These are phyloP conservation scores for Rhodotorula toruloides DNA, from an alignment of 768 basidiomycete genomes.

Conservation along the genomic window DNA sequence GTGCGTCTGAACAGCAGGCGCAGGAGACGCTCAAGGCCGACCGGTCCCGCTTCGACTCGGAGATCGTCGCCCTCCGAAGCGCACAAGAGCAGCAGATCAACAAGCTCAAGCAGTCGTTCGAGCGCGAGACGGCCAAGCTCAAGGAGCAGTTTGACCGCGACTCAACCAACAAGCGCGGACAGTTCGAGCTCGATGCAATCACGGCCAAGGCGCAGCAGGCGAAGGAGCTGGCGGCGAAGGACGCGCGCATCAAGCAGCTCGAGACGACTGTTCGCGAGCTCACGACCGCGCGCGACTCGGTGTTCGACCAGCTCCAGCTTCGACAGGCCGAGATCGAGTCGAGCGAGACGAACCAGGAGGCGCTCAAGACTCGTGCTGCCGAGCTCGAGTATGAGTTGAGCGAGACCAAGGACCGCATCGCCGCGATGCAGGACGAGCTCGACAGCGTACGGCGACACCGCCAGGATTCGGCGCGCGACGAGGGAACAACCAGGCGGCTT, in stretches of 20 bases:
- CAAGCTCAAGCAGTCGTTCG: constrained; percentile 48
- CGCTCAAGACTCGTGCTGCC: constrained; percentile 67
- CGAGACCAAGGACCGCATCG: constrained; percentile 67
- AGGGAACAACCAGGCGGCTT: constrained; percentile 54
- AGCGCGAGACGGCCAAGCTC: constrained; percentile 47
- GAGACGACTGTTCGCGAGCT: constrained; percentile 67
- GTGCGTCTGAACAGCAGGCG: constrained; percentile 55
- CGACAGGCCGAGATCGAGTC: constrained; percentile 88
- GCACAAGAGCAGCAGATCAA: constrained; percentile 48
- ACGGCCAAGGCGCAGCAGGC: constrained; percentile 66
- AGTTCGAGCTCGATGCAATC: constrained; percentile 71
- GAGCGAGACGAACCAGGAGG: constrained; percentile 67
- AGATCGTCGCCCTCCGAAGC: constrained; percentile 38
- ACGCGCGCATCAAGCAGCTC: constrained; percentile 61
- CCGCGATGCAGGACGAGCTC: constrained; percentile 54
- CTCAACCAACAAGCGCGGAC: constrained; percentile 57
- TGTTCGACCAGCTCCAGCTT: constrained; percentile 80
- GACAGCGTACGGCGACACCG: constrained; percentile 57
- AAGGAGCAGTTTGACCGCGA: constrained; percentile 78
- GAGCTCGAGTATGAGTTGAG: constrained; percentile 83
- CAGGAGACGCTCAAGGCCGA: constrained; percentile 52
- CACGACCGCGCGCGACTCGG: constrained; percentile 65
- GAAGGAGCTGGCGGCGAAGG: constrained; percentile 61
- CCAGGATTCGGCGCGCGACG: constrained; percentile 53
- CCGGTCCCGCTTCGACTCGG: constrained; percentile 39